Evolutionary conservation across 2,329 filamentous ascomycete genomes (phyloP).

Genomic region (Chaetomiaceae sp.): DNA sequence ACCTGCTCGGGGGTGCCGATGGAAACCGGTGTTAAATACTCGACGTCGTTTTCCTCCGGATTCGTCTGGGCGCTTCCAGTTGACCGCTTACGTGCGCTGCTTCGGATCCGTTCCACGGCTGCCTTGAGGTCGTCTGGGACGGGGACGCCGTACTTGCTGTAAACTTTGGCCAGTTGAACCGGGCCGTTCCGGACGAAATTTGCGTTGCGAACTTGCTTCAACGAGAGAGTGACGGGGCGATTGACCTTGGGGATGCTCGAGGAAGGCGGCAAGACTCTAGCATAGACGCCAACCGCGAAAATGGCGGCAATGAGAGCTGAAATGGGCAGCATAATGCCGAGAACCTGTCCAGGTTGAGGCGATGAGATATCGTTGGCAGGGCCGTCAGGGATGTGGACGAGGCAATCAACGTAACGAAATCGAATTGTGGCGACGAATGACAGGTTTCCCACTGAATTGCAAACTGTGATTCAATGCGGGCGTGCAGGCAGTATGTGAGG

Average conservation of each 20-base stretch:
- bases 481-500: too few relatives aligned
- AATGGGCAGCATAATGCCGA: neutral
- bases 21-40: slow-evolving; percentile 39
- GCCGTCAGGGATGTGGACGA: neutral
- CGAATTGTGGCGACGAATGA: too few relatives aligned
- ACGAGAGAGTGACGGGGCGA: slow-evolving; percentile 26
- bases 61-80: slow-evolving; percentile 31
- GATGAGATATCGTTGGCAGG: neutral
- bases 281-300: slow-evolving; percentile 4
- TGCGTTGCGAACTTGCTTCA: slow-evolving; percentile 37
- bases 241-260: neutral
- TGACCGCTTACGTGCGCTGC: slow-evolving; percentile 1
- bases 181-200: slow-evolving; percentile 34
- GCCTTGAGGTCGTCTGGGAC: slow-evolving; percentile 31
- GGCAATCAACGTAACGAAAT: neutral
- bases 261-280: slow-evolving; percentile 4
- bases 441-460: too few relatives aligned
- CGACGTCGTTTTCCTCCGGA: slow-evolving; percentile 32
- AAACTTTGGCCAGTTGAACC: slow-evolving; percentile 35
- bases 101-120: slow-evolving; percentile 26
- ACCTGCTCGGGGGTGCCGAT: slow-evolving; percentile 36
- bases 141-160: slow-evolving; percentile 36
- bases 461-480: too few relatives aligned
- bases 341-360: neutral
- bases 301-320: neutral